These are phyloP conservation scores for Gossypium lobatum DNA, from an alignment of 441 rosid genomes.

Conservation along the genomic window DNA sequence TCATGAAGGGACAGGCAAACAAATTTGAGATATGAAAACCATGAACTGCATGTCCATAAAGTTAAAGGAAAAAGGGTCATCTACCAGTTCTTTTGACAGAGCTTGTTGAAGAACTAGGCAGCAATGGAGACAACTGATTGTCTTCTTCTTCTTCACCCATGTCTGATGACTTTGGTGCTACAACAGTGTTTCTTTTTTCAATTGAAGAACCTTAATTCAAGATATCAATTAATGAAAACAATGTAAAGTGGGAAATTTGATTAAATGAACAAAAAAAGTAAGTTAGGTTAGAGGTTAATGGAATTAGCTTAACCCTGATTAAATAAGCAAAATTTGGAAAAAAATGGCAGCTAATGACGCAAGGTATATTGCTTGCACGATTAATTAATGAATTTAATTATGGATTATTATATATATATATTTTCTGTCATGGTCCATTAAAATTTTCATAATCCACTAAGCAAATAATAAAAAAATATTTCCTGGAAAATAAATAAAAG, in stretches of 20 bases:
- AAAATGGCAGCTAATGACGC: background rate
- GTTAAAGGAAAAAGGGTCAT: background rate
- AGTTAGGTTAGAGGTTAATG: background rate
- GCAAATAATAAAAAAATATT: no score
- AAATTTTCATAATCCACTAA: background rate
- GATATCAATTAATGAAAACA: background rate
- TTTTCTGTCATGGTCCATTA: background rate
- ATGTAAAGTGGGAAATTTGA: background rate
- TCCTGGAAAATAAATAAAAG: background rate
- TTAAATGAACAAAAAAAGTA: background rate
- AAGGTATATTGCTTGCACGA: background rate
- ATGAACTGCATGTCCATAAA: background rate
- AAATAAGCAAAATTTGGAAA: background rate
- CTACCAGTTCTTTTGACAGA: background rate
- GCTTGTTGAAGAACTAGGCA: slow-evolving; percentile 9
- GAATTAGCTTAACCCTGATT: background rate
- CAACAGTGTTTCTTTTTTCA: background rate
- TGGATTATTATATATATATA: background rate
- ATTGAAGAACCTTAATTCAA: background rate
- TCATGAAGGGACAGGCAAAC: no score
- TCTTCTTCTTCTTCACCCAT: slow-evolving; percentile 21
- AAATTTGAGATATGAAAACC: background rate
- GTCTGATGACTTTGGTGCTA: background rate
- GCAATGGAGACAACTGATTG: slow-evolving; percentile 16
- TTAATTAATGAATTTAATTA: background rate